phyloP scores from a whole-genome alignment of 1,284 basidiomycete genomes.

The Puccinia novopanici region DNA sequence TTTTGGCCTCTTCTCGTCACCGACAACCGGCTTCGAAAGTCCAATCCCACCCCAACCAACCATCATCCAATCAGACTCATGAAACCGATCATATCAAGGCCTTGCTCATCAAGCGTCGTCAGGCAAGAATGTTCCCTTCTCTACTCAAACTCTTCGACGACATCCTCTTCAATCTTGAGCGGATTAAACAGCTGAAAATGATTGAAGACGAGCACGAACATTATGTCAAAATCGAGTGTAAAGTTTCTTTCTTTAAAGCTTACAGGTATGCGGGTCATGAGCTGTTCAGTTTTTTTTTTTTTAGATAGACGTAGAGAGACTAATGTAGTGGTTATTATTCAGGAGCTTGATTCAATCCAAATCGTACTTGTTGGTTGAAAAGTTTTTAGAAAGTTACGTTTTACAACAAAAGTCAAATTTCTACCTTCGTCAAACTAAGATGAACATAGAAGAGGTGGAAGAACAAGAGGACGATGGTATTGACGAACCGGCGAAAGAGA shows the following conservation, averaged over 20 bases:
- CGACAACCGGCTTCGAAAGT: neutral
- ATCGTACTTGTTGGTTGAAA: slow-evolving; percentile 12
- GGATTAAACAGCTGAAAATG: slow-evolving; percentile 17
- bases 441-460: slow-evolving; percentile 16
- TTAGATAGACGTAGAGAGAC: no score
- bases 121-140: slow-evolving; percentile 40
- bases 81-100: slow-evolving; percentile 20
- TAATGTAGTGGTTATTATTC: neutral
- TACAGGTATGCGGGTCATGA: slow-evolving; percentile 38
- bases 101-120: slow-evolving; percentile 8
- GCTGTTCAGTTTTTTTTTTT: neutral
- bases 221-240: slow-evolving; percentile 8
- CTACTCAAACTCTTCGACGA: slow-evolving; percentile 36
- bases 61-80: neutral
- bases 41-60: neutral
- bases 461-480: neutral
- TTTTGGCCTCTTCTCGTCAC: neutral
- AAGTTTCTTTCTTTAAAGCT: slow-evolving; percentile 34
- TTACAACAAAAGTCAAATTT: slow-evolving; percentile 36
- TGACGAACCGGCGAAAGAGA: neutral
- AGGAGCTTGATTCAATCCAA: slow-evolving; percentile 35
- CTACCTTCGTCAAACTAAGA: slow-evolving; percentile 23
- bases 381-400: slow-evolving; percentile 27
- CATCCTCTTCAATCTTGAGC: slow-evolving; percentile 33
- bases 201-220: slow-evolving; percentile 35